A percentile compares a stretch with the other conserved stretches of the same genome.
phyloP scores from a whole-genome alignment of 2,329 filamentous ascomycete species.

The Fusarium begoniae region DNA sequence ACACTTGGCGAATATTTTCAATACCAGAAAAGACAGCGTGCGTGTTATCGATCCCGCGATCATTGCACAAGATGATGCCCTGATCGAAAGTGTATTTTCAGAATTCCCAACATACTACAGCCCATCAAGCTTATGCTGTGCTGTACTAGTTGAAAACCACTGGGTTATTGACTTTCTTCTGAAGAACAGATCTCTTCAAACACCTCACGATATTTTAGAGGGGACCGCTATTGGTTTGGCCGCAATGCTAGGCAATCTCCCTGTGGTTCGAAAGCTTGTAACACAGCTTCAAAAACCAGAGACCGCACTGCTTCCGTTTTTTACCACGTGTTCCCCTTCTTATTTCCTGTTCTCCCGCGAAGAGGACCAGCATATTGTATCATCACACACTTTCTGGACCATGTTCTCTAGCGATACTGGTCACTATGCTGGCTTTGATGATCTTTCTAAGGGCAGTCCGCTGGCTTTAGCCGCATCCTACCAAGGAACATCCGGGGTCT shows the following conservation, averaged over 20 bases:
- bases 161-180: neutral
- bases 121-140: neutral
- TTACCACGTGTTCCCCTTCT: too few relatives aligned
- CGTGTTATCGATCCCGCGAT: rapidly evolving
- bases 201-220: rapidly evolving
- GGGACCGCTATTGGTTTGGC: neutral
- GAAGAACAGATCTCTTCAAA: rapidly evolving
- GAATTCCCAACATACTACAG: neutral
- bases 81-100: neutral
- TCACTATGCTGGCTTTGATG: too few relatives aligned
- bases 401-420: too few relatives aligned
- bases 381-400: too few relatives aligned
- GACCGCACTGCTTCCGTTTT: neutral
- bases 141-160: neutral
- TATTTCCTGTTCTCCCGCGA: too few relatives aligned
- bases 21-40: rapidly evolving
- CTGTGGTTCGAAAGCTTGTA: neutral
- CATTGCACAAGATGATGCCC: rapidly evolving
- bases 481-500: rapidly evolving
- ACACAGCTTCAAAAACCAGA: neutral
- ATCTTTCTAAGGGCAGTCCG: rapidly evolving
- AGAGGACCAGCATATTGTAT: too few relatives aligned
- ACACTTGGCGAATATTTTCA: rapidly evolving
- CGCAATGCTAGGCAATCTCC: rapidly evolving
- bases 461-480: neutral